Conservation (phyloP, 768 basidiomycete genomes). For the Naganishia antarctica region DNA sequence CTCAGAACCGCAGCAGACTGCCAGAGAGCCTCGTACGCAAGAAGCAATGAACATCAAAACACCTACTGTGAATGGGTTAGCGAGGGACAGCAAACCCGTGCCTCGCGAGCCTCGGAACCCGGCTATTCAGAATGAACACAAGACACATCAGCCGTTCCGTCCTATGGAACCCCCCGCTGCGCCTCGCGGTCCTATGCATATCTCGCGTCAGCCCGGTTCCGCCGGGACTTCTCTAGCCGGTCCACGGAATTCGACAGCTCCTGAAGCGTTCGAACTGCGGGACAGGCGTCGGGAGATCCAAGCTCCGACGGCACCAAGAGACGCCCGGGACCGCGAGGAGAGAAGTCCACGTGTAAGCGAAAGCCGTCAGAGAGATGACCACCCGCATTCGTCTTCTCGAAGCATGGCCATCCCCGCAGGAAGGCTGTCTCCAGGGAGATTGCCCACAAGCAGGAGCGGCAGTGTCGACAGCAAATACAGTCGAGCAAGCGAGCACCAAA, state of each 20-base stretch:
- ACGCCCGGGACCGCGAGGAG: conserved; percentile 10
- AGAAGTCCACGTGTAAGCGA: background rate
- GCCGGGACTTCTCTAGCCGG: background rate
- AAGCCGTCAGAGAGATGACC: background rate
- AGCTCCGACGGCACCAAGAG: conserved; percentile 7
- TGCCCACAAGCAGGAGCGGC: conserved; percentile 6
- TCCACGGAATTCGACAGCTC: background rate
- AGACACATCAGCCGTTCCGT: background rate
- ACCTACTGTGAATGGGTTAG: background rate
- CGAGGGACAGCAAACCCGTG: background rate
- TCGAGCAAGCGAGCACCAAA: conserved; percentile 7
- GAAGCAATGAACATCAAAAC: too few species aligned
- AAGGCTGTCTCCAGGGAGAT: conserved; percentile 1
- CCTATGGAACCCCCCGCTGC: conserved; percentile 7
- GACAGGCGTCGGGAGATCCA: background rate
- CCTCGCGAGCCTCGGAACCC: background rate
- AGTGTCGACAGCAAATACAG: conserved; percentile 28
- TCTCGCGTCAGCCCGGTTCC: background rate
- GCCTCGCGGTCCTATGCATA: conserved; percentile 18
- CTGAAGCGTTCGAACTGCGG: background rate
- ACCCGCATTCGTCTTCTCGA: background rate
- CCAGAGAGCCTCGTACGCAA: background rate
- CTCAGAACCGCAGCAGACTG: background rate
- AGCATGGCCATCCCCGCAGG: background rate
- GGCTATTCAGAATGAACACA: background rate